Percentiles rank a stretch among this genome's conserved stretches.
Conservation (phyloP, 352 stramenopile genomes). For the Pythium aphanidermatum region DNA sequence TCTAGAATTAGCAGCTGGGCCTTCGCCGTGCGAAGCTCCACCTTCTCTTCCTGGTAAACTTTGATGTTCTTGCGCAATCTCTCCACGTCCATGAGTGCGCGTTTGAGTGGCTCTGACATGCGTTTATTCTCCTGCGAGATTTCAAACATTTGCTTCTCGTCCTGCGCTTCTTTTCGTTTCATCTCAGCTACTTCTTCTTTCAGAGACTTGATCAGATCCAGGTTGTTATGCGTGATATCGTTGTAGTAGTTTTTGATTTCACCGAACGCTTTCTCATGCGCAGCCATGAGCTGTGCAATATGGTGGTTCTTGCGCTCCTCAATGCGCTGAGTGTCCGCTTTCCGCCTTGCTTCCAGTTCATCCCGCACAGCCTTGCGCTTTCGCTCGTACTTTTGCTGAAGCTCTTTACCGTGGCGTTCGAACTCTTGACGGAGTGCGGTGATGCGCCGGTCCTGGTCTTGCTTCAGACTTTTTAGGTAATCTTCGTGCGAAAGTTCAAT, state of each 20-base stretch:
- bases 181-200: conserved; percentile 95
- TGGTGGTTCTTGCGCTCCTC: conserved; percentile 92
- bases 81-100: conserved; percentile 76
- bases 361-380: conserved; percentile 78
- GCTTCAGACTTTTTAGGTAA: conserved; percentile 90
- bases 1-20: conserved; percentile 83
- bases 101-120: conserved; percentile 93
- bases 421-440: conserved; percentile 90
- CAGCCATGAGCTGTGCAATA: conserved; percentile 90
- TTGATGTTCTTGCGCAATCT: conserved; percentile 57
- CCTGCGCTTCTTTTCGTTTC: conserved; percentile 92
- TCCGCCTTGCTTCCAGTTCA: conserved; percentile 72
- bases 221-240: conserved; percentile 96
- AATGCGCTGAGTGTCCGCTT: conserved; percentile 83
- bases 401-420: conserved; percentile 85
- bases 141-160: conserved; percentile 93
- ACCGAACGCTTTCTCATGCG: conserved; percentile 91
- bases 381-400: conserved; percentile 86
- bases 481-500: conserved; percentile 90
- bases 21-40: conserved; percentile 59
- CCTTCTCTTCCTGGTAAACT: conserved; percentile 64
- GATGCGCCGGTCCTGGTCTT: conserved; percentile 91
- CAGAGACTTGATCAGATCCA: conserved; percentile 94
- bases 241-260: conserved; percentile 98
- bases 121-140: conserved; percentile 94